Conservation (phyloP, 768 basidiomycete species). For the Podaxis mareebaensis region DNA sequence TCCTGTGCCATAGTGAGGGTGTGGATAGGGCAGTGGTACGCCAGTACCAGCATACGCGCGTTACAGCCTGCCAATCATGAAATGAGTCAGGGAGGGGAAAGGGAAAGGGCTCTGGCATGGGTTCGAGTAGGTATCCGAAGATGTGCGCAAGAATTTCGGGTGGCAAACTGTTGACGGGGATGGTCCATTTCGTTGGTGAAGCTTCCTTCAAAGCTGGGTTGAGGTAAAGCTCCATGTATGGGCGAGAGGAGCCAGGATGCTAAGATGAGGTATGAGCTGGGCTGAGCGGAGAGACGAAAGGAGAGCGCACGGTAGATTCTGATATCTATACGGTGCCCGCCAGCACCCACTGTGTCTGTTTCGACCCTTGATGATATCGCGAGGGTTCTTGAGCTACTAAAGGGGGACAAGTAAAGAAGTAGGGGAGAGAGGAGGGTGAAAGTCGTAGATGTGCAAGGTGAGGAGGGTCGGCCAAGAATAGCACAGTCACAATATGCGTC, state of each 20-base stretch:
- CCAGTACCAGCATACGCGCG: slow-evolving; percentile 7
- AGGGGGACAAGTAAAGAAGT: background rate
- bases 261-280: background rate
- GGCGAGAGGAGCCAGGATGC: background rate
- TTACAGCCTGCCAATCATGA: slow-evolving; percentile 12
- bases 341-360: background rate
- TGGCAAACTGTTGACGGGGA: slow-evolving; percentile 7
- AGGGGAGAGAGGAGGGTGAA: background rate
- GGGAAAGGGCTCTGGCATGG: slow-evolving; percentile 5
- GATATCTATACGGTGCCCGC: background rate
- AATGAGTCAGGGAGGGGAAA: slow-evolving; percentile 11
- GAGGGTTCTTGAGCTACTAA: background rate
- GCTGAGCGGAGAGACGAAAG: background rate
- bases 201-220: background rate
- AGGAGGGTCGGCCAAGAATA: background rate
- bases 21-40: slow-evolving; percentile 10
- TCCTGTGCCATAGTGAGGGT: slow-evolving; percentile 9
- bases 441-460: background rate
- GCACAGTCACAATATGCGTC: background rate
- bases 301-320: background rate
- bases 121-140: slow-evolving; percentile 11
- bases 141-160: slow-evolving; percentile 19
- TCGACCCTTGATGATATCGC: background rate
- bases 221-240: background rate
- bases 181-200: background rate